Base-by-base conservation (phyloP, 2,329 filamentous ascomycete species). In the Alternaria arbusti region DNA sequence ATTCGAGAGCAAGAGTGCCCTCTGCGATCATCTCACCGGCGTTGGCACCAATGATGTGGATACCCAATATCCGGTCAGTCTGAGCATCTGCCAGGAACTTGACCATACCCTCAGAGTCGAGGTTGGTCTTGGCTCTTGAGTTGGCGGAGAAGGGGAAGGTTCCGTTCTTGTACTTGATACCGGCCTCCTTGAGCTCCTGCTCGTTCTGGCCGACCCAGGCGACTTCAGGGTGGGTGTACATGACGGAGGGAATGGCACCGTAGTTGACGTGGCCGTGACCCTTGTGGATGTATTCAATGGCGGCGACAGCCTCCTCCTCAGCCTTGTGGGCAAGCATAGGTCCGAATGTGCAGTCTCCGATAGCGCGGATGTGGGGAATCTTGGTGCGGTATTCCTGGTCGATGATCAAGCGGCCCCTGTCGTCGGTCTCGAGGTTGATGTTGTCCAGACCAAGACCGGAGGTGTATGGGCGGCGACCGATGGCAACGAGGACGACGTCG, bases 21-120 rank as follows among this genome's bases (percentile, higher is more conserved):
- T 99, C 96, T 3, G 96, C 96, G 84, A 99, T 97, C 96, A 99
- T 98, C 87, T 99, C 96, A 77, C 96, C 96, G 46, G 96, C 96
- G 81, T 96, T 96, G 74, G 96, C 88, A 64, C 96, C 96, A 74
- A 99, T 91, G 82, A 99, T 98, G 87, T 99, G 96, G 69, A 97
- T 91, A 71, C 96, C 96, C 67, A 99, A 86, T 72, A 99, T 91
- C 73, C 96, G 89, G 83, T 99, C 96, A 36, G 96, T 99, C 87
- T 98, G 92, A 55, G 94, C 93, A 80, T 99, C 96, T 40, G 94
- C 91, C 66, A 99, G 86, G 85, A 99, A 96, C 88, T 99, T 99
- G 75, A 99, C 96, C 82, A 97, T 85, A 74, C 96, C 96, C 63
- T 99, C 96, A 36, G 92, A 92, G 80, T 99, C 96, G 72, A 96